Percentiles rank a stretch among this genome's conserved stretches.
These are phyloP conservation scores for Rhizopus arrhizus DNA, from an alignment of 371 early-diverging fungal species.

Conservation along the genomic window DNA sequence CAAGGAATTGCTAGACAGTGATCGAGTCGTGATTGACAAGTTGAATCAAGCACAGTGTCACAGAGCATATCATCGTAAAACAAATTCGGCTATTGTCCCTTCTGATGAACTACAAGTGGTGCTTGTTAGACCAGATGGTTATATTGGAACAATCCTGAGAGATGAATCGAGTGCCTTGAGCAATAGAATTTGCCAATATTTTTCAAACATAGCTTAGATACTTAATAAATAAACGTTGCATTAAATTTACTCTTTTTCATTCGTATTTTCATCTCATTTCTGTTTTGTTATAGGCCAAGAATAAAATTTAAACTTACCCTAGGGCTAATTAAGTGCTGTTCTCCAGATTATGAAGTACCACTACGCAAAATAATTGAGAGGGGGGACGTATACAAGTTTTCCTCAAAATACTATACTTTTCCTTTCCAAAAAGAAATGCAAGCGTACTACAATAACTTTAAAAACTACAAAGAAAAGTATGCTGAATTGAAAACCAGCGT, in stretches of 20 bases:
- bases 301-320: too few species aligned
- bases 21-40: slow-evolving; percentile 40
- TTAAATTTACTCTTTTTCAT: neutral
- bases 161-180: slow-evolving; percentile 13
- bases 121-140: slow-evolving; percentile 46
- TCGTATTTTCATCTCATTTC: too few species aligned
- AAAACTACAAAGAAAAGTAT: too few species aligned
- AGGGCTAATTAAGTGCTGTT: too few species aligned
- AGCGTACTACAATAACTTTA: too few species aligned
- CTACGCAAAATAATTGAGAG: too few species aligned
- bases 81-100: neutral
- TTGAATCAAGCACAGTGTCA: slow-evolving; percentile 50
- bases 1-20: slow-evolving; percentile 16
- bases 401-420: too few species aligned
- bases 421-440: too few species aligned
- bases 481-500: too few species aligned
- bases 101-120: slow-evolving; percentile 20
- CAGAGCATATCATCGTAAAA: slow-evolving; percentile 27
- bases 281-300: too few species aligned
- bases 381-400: too few species aligned
- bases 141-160: slow-evolving; percentile 37
- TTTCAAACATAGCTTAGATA: slow-evolving; percentile 4
- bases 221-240: neutral
- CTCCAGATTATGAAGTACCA: too few species aligned
- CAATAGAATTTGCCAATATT: slow-evolving; percentile 20